A percentile compares a stretch with the other conserved stretches of the same genome.
Conservation (phyloP, 1,284 basidiomycete genomes). For the Meira miltonrushii region DNA sequence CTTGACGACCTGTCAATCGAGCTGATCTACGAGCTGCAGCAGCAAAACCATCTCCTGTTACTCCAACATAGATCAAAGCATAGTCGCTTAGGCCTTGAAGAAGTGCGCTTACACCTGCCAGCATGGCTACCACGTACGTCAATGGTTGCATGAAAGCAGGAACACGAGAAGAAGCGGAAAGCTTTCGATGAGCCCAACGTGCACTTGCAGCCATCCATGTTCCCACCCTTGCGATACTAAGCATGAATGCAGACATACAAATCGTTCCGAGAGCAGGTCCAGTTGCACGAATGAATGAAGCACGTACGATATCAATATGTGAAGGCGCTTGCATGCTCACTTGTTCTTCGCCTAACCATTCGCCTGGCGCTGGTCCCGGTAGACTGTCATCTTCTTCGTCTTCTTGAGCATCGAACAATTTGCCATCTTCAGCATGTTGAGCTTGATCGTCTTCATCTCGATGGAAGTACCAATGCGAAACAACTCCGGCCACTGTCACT, state of each 20-base stretch:
- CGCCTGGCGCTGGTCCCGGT: conserved; percentile 12
- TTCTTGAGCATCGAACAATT: conserved; percentile 12
- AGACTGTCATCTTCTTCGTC: conserved; percentile 18
- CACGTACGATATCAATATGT: conserved; percentile 63
- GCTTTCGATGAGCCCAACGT: conserved; percentile 16
- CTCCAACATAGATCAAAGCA: conserved; percentile 75
- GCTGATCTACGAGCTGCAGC: conserved; percentile 66
- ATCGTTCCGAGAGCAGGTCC: conserved; percentile 76
- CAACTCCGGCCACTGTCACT: conserved; percentile 72
- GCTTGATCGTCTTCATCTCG: conserved; percentile 6
- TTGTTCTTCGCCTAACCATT: conserved; percentile 15
- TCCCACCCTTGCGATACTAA: conserved; percentile 62
- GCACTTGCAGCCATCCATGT: conserved; percentile 58
- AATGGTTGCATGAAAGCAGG: conserved; percentile 53
- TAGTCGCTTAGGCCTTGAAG: conserved; percentile 61
- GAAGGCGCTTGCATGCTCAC: conserved; percentile 17
- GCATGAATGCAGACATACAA: conserved; percentile 68
- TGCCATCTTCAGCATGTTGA: conserved; percentile 3
- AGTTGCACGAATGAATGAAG: conserved; percentile 70
- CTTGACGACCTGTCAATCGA: conserved; percentile 58
- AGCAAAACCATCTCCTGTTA: conserved; percentile 80
- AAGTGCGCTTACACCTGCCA: conserved; percentile 60
- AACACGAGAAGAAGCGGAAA: conserved; percentile 14
- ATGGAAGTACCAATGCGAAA: conserved; percentile 88
- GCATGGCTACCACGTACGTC: conserved; percentile 59